Percentiles rank a stretch among this genome's conserved stretches.
These are phyloP conservation scores for Collariella sp. DNA, from an alignment of 495 filamentous ascomycete species.

Conservation along the genomic window DNA sequence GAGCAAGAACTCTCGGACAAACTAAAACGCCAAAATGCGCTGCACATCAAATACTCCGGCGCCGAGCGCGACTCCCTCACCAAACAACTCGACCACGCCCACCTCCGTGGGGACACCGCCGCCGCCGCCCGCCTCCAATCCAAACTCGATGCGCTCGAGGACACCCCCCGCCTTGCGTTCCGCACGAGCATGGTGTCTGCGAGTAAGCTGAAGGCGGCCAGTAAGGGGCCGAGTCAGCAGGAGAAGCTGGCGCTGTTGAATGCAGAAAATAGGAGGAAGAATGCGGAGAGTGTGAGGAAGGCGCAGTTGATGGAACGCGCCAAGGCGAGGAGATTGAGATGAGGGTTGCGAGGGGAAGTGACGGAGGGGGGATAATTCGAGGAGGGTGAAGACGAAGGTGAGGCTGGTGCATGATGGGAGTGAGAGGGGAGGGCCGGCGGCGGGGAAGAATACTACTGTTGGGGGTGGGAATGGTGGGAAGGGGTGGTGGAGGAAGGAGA, in stretches of 20 bases:
- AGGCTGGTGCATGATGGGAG: conserved; percentile 52
- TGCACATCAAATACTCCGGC: conserved; percentile 51
- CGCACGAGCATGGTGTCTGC: conserved; percentile 49
- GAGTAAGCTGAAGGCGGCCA: conserved; percentile 32
- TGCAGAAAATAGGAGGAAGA: conserved; percentile 65
- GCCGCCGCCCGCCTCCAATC: conserved; percentile 52
- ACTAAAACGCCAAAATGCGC: conserved; percentile 55
- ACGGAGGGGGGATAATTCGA: conserved; percentile 44
- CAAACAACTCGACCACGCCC: conserved; percentile 56
- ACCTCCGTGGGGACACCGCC: conserved; percentile 50
- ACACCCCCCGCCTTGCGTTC: conserved; percentile 61
- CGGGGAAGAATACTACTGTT: conserved; percentile 27
- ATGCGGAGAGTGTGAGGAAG: conserved; percentile 71
- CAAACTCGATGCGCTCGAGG: conserved; percentile 58
- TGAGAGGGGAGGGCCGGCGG: not conserved
- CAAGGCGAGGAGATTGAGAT: conserved; percentile 44
- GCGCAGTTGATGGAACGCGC: conserved; percentile 73
- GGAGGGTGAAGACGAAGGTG: conserved; percentile 52
- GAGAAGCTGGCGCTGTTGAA: conserved; percentile 72
- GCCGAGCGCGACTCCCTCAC: conserved; percentile 55
- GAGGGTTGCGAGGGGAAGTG: conserved; percentile 47
- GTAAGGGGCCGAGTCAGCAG: conserved; percentile 48
- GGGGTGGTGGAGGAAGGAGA: conserved; percentile 8
- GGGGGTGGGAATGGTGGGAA: conserved; percentile 35
- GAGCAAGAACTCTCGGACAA: conserved; percentile 70